phyloP scores from a whole-genome alignment of 2,329 filamentous ascomycete genomes.

The Cladosporium cucumerinum region DNA sequence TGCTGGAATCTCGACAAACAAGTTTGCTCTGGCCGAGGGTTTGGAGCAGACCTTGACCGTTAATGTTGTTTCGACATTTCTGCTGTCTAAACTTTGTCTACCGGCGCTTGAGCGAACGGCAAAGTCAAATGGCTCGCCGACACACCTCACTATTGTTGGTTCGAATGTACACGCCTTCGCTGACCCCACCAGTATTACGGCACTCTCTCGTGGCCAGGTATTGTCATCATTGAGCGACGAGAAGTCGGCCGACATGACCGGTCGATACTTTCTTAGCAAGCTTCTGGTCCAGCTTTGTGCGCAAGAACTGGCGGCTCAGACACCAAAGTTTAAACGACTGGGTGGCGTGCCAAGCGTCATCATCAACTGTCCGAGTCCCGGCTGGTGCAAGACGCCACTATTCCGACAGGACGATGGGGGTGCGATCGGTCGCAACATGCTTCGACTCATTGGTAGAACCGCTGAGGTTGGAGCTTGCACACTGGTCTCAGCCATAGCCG shows the following conservation, averaged over 20 bases:
- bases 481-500: constrained; percentile 33
- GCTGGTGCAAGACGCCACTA: constrained; percentile 49
- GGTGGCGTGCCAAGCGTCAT: constrained; percentile 34
- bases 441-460: constrained; percentile 30
- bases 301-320: constrained; percentile 19
- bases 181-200: constrained; percentile 48
- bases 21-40: constrained; percentile 39
- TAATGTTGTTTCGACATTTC: constrained; percentile 51
- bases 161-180: constrained; percentile 43
- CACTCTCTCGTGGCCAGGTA: constrained; percentile 21
- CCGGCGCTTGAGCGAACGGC: constrained; percentile 49
- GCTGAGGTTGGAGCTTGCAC: constrained; percentile 40
- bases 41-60: constrained; percentile 49
- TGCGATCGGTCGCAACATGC: constrained; percentile 19
- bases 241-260: constrained; percentile 18
- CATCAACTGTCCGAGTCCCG: constrained; percentile 50
- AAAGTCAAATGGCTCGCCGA: constrained; percentile 21
- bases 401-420: constrained; percentile 23
- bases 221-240: constrained; percentile 18
- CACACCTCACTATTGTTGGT: constrained; percentile 36
- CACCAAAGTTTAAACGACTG: constrained; percentile 5
- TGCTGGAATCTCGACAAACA: constrained; percentile 38
- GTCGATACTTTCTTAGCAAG: constrained; percentile 24
- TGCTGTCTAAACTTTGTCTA: constrained; percentile 48
- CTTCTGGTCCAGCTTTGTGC: constrained; percentile 23